Conservation (phyloP, 805 yeast species). For the Peterozyma toletana region DNA sequence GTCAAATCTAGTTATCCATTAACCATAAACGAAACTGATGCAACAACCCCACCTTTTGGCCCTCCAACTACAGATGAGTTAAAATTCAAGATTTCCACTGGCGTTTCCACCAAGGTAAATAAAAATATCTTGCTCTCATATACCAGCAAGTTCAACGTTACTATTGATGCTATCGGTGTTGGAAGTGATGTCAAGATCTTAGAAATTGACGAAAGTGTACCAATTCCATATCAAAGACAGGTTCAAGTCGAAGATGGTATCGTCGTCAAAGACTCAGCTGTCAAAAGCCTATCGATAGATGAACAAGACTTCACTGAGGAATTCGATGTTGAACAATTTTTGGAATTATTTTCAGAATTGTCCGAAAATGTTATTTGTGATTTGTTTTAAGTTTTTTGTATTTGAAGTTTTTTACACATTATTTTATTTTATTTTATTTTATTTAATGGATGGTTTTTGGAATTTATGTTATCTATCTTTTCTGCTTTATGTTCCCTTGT, state of each 20-base stretch:
- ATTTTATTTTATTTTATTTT: too few relatives aligned
- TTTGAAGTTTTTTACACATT: too few relatives aligned
- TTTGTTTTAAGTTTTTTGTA: too few relatives aligned
- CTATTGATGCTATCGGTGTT: slow-evolving; percentile 8
- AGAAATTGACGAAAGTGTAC: slow-evolving; percentile 1
- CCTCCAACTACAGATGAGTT: slow-evolving; percentile 8
- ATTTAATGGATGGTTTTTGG: too few relatives aligned
- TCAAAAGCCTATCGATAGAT: not conserved
- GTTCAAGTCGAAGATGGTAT: slow-evolving; percentile 11
- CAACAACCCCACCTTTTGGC: slow-evolving; percentile 9
- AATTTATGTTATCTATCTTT: too few relatives aligned
- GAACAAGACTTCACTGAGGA: too few relatives aligned
- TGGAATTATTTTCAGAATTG: too few relatives aligned
- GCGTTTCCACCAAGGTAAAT: slow-evolving; percentile 2
- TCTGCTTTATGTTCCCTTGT: too few relatives aligned
- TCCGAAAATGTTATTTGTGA: too few relatives aligned
- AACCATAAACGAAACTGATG: slow-evolving; percentile 7
- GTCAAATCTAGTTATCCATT: slow-evolving; percentile 10
- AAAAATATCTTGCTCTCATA: slow-evolving; percentile 2
- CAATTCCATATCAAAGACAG: slow-evolving; percentile 11
- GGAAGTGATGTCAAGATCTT: slow-evolving; percentile 7
- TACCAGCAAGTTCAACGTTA: slow-evolving; percentile 8
- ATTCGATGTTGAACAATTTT: too few relatives aligned
- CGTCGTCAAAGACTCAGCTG: slow-evolving; percentile 10
- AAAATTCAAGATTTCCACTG: slow-evolving; percentile 3